Percentiles rank a stretch among this genome's conserved stretches.
These are phyloP conservation scores for Luffa acutangula DNA, from an alignment of 306 rosid genomes.

Conservation along the genomic window DNA sequence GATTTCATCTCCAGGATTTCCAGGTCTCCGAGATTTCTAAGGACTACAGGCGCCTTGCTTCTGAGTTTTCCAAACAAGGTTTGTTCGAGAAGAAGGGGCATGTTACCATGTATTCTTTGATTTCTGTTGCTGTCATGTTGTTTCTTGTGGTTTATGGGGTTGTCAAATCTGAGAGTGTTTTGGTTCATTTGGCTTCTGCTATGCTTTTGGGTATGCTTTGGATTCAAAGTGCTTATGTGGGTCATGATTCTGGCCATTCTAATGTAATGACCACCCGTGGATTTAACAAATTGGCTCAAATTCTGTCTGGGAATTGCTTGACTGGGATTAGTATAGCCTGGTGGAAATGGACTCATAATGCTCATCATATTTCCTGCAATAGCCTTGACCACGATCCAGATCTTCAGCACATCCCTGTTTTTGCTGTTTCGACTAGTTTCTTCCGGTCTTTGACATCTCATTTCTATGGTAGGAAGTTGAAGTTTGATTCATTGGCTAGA, in stretches of 20 bases:
- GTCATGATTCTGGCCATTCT: slow-evolving; percentile 32
- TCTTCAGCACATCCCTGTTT: slow-evolving; percentile 30
- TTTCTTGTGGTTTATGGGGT: slow-evolving; percentile 18
- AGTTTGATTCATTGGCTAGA: slow-evolving; percentile 22
- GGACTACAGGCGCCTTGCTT: slow-evolving; percentile 15
- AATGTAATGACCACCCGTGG: slow-evolving; percentile 15
- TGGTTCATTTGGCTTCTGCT: slow-evolving; percentile 21
- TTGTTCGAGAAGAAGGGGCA: slow-evolving; percentile 37
- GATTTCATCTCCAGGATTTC: slow-evolving; percentile 18
- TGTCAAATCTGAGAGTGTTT: slow-evolving; percentile 21
- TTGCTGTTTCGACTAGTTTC: slow-evolving; percentile 14
- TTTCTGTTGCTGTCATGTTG: slow-evolving; percentile 5
- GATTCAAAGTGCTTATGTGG: slow-evolving; percentile 25
- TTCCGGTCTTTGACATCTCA: slow-evolving; percentile 17
- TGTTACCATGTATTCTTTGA: slow-evolving; percentile 9
- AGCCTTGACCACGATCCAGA: slow-evolving; percentile 32
- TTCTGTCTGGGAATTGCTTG: slow-evolving; percentile 24
- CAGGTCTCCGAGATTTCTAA: slow-evolving; percentile 21
- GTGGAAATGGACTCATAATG: slow-evolving; percentile 43
- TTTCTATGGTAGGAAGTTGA: slow-evolving; percentile 23
- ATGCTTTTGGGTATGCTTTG: slow-evolving; percentile 22
- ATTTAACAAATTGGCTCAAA: slow-evolving; percentile 19
- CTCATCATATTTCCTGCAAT: slow-evolving; percentile 31
- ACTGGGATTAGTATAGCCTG: slow-evolving; percentile 38
- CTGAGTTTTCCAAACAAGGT: slow-evolving; percentile 20